phyloP scores from a whole-genome alignment of 345 rosid species.

The Dipteronia sinensis region DNA sequence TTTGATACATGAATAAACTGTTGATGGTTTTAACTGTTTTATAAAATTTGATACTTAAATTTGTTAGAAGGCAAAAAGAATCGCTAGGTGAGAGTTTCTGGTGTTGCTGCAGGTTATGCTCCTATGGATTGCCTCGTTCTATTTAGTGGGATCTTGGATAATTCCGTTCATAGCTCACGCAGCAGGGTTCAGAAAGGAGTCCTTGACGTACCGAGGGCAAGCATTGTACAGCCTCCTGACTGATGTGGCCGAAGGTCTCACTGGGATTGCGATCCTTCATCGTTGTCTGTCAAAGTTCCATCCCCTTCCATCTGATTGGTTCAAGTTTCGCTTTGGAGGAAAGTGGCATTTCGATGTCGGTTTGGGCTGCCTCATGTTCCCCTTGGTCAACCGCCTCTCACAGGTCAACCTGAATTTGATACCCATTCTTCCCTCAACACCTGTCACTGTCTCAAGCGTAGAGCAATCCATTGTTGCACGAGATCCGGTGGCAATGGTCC shows the following conservation, averaged over 20 bases:
- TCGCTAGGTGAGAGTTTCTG: background rate
- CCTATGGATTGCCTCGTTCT: constrained; percentile 55
- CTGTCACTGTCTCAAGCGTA: constrained; percentile 49
- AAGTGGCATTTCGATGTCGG: constrained; percentile 54
- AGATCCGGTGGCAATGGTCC: constrained; percentile 56
- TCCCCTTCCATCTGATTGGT: constrained; percentile 51
- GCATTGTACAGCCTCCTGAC: constrained; percentile 57
- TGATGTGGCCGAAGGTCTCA: constrained; percentile 52
- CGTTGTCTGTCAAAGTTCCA: constrained; percentile 45
- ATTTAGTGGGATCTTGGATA: constrained; percentile 60
- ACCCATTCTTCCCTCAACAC: constrained; percentile 49
- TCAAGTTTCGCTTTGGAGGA: constrained; percentile 44
- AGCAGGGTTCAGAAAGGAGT: constrained; percentile 52
- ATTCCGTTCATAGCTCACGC: constrained; percentile 44
- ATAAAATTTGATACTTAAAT: background rate
- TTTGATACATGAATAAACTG: background rate
- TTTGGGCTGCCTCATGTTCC: constrained; percentile 55
- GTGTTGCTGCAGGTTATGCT: constrained; percentile 52
- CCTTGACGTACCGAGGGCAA: constrained; percentile 49
- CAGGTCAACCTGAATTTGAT: constrained; percentile 48
- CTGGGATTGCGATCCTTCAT: constrained; percentile 47
- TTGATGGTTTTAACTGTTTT: background rate
- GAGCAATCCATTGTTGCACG: constrained; percentile 53
- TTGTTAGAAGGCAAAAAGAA: background rate
- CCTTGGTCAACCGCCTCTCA: constrained; percentile 51